These are phyloP conservation scores for Abrus precatorius DNA, from an alignment of 306 rosid genomes.

Conservation along the genomic window DNA sequence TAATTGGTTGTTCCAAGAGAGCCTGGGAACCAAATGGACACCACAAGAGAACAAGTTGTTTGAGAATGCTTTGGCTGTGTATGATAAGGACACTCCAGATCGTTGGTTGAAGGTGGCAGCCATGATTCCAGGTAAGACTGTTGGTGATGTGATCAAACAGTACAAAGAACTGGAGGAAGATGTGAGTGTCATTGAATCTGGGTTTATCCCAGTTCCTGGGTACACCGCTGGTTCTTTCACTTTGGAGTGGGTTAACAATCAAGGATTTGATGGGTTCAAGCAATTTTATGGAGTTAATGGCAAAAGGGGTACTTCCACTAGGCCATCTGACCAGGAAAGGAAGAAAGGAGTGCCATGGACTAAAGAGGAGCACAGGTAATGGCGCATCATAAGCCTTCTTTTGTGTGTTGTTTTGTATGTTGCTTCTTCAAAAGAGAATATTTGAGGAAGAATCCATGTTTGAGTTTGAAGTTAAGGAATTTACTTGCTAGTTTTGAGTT, in stretches of 20 bases:
- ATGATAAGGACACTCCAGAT: slow-evolving; percentile 72
- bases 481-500: slow-evolving; percentile 11
- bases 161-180: slow-evolving; percentile 77
- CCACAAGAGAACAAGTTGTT: slow-evolving; percentile 75
- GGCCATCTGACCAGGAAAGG: slow-evolving; percentile 80
- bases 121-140: slow-evolving; percentile 76
- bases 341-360: slow-evolving; percentile 93
- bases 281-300: slow-evolving; percentile 59
- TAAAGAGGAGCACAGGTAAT: slow-evolving; percentile 87
- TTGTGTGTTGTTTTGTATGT: neutral
- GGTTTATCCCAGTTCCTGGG: slow-evolving; percentile 71
- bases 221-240: slow-evolving; percentile 64
- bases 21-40: slow-evolving; percentile 72
- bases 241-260: slow-evolving; percentile 66
- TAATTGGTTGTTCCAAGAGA: slow-evolving; percentile 76
- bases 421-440: neutral
- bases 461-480: slow-evolving; percentile 6
- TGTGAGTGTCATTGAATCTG: slow-evolving; percentile 80
- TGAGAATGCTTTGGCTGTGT: slow-evolving; percentile 77
- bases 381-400: neutral
- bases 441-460: slow-evolving; percentile 13
- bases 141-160: slow-evolving; percentile 80
- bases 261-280: slow-evolving; percentile 66
- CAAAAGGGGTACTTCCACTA: slow-evolving; percentile 59
- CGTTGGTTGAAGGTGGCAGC: slow-evolving; percentile 76